Evolutionary conservation across 306 rosid genomes (phyloP), one percentile per base, ranked within the genome.

Genomic region (Rubus parviflorus): DNA sequence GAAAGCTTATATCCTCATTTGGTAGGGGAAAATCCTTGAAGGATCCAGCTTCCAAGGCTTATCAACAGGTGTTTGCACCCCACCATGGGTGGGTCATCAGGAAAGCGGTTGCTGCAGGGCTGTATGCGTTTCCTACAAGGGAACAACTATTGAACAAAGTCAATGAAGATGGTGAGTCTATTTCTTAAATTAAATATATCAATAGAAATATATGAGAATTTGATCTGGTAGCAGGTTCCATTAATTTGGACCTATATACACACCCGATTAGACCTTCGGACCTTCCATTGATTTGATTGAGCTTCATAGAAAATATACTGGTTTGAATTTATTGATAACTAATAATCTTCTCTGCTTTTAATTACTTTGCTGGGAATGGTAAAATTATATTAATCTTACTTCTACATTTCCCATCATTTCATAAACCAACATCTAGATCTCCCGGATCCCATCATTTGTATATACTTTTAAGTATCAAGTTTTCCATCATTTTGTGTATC

Each of bases 21-120:
- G 84, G 81, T 85, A 95, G 98, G 67, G 93, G 96, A 40, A 83
- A 88, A 84, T 95, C 97, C 46, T 87, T 92, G 54, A 92, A 73
- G 84, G 90, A 79, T 89, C 83, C 97, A 65, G 98, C 98, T 81
- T 89, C 97, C 77, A 95, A 85, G 83, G 96, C 98, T 72, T 95
- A 95, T 17, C 87, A 88, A 45, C 87, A 89, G 80, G 93, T 84
- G 72, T 83, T 92, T 80, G 96, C 97, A 65, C 96, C 97, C 40
- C 80, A 95, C 81, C 98, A 95, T 82, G 89, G 90, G 20, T 95
- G 98, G 98, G 90, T 87, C 17, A 92, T 95, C 80, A 87, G 97
- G 85, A 92, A 83, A 82, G 97, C 93, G 47, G 98, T 92, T 81
- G 88, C 88, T 15, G 98, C 91, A 11, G 98, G 97, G 83, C 87